Evolutionary conservation across 208 protist genomes (phyloP).

Genomic region (Baffinella frigidus): DNA sequence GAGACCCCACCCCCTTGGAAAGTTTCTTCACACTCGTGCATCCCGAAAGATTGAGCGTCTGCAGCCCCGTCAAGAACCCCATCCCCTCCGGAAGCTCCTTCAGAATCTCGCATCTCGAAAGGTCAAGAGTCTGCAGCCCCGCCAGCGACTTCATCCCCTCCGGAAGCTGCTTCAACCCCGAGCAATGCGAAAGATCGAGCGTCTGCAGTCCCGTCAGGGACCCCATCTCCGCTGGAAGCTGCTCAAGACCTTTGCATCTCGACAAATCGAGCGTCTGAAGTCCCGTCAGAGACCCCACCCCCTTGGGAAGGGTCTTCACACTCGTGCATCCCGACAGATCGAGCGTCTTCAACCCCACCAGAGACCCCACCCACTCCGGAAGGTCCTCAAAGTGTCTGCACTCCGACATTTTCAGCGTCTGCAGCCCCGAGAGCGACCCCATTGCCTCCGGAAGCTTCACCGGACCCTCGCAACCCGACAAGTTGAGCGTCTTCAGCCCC

Average conservation of each 20-base stretch:
- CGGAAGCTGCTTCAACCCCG: background rate
- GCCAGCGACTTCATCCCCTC: background rate
- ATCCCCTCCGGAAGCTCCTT: background rate
- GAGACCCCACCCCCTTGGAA: background rate
- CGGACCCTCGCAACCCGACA: background rate
- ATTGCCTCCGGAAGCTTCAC: background rate
- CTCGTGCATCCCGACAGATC: background rate
- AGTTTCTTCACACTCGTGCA: background rate
- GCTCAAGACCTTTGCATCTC: background rate
- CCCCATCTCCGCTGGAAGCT: background rate
- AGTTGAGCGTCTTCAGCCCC: background rate
- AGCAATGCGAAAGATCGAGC: background rate
- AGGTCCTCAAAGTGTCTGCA: background rate
- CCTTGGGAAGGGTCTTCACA: background rate
- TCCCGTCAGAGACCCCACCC: background rate
- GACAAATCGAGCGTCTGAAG: background rate
- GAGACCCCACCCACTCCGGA: background rate
- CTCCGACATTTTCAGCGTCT: background rate
- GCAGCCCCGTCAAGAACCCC: background rate
- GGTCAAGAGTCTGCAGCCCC: background rate
- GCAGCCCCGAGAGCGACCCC: background rate
- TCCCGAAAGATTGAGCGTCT: background rate
- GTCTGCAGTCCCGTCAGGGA: background rate
- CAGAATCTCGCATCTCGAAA: background rate
- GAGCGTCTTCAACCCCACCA: background rate